Evolutionary conservation across 1,284 basidiomycete species (phyloP).

Genomic region (Ustilago curta): DNA sequence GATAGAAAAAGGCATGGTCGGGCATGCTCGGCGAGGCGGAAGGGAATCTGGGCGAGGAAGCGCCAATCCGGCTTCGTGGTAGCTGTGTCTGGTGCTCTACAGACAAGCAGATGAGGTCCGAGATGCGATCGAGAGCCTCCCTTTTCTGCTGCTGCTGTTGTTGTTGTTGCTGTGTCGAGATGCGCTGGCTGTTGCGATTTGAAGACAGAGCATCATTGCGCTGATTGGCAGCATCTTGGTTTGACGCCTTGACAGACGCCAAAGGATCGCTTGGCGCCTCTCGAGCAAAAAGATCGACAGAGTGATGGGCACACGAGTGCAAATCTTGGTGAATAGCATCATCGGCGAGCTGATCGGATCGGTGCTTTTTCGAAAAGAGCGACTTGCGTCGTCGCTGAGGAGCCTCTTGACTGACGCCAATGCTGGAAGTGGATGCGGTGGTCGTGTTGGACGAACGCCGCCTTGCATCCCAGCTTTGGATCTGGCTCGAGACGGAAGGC

Average conservation of each 20-base stretch:
- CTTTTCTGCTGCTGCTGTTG: conserved; percentile 27
- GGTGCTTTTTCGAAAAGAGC: conserved; percentile 34
- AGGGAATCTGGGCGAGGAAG: conserved; percentile 16
- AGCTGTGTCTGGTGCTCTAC: conserved; percentile 20
- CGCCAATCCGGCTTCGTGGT: conserved; percentile 6
- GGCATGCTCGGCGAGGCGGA: conserved; percentile 20
- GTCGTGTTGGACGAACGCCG: conserved; percentile 36
- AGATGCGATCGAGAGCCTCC: conserved; percentile 35
- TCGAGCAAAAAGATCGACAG: conserved; percentile 28
- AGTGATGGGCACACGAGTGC: neutral
- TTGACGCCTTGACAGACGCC: neutral
- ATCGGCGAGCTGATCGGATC: conserved; percentile 7
- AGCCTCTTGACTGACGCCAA: conserved; percentile 2
- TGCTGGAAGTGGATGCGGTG: conserved; percentile 19
- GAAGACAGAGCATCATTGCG: neutral
- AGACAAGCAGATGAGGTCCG: conserved; percentile 32
- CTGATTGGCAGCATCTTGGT: neutral
- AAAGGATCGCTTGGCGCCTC: neutral
- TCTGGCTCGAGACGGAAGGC: conserved; percentile 4
- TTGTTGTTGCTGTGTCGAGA: conserved; percentile 20
- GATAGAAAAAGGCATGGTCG: conserved; percentile 27
- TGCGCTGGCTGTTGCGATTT: conserved; percentile 8
- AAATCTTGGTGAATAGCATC: neutral
- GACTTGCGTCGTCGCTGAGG: conserved; percentile 28
- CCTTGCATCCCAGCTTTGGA: conserved; percentile 16